Evolutionary conservation across 495 filamentous ascomycete species (phyloP).

Genomic region (Darksidea phi): DNA sequence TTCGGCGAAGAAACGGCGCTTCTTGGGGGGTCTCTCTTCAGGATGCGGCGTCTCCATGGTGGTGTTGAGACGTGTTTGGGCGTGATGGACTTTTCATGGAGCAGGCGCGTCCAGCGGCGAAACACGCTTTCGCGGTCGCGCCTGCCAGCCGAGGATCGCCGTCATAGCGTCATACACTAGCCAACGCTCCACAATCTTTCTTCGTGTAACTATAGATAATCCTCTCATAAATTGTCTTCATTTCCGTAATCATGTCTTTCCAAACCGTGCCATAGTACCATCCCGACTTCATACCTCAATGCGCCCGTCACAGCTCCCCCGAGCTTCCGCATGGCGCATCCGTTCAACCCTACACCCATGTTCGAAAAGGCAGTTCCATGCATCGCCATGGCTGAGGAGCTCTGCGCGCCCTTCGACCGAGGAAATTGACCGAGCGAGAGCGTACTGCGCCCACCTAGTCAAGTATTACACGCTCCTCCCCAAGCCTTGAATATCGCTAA

Average conservation of each 20-base stretch:
- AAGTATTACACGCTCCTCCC: constrained; percentile 45
- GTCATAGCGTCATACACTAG: constrained; percentile 15
- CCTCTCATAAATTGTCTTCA: too few species aligned
- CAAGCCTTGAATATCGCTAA: constrained; percentile 13
- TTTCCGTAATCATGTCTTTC: neutral
- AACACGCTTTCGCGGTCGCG: constrained; percentile 30
- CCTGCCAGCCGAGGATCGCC: constrained; percentile 10
- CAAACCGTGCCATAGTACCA: neutral
- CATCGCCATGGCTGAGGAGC: neutral
- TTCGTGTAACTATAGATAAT: too few species aligned
- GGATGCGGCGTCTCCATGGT: constrained; percentile 52
- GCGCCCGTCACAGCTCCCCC: constrained; percentile 3
- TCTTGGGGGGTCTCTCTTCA: constrained; percentile 70
- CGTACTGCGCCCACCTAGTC: constrained; percentile 42
- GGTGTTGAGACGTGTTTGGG: neutral
- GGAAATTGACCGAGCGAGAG: constrained; percentile 21
- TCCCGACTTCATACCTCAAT: constrained; percentile 14
- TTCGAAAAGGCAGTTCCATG: constrained; percentile 4
- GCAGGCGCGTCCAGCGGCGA: constrained; percentile 10
- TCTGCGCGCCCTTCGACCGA: neutral
- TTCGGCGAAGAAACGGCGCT: constrained; percentile 76
- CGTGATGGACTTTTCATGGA: neutral
- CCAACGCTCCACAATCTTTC: neutral
- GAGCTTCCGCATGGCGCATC: constrained; percentile 2
- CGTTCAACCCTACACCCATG: neutral